Conservation (phyloP, 2,329 filamentous ascomycete species). For the Curvularia eragrostidis region DNA sequence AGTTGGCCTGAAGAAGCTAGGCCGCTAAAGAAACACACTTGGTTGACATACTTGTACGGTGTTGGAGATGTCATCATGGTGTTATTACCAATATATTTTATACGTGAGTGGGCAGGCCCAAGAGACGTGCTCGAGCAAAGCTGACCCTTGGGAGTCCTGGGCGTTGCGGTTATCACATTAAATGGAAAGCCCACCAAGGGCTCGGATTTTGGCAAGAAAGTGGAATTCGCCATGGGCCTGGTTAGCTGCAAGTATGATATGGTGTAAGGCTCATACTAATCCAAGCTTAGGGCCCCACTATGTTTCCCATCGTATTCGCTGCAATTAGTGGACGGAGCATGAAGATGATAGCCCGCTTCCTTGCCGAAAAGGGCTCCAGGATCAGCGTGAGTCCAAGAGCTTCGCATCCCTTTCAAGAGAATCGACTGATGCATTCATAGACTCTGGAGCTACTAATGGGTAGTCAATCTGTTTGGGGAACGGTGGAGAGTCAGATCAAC, state of each 20-base stretch:
- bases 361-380: constrained; percentile 42
- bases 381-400: constrained; percentile 32
- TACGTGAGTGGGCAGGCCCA: constrained; percentile 32
- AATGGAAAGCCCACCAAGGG: constrained; percentile 35
- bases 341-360: constrained; percentile 46
- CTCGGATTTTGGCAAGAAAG: constrained; percentile 36
- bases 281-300: constrained; percentile 37
- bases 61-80: constrained; percentile 41
- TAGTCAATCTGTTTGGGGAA: constrained; percentile 49
- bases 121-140: not conserved
- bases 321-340: constrained; percentile 45
- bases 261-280: not conserved
- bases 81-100: constrained; percentile 43
- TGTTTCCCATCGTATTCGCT: constrained; percentile 49
- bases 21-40: constrained; percentile 32
- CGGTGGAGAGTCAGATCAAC: constrained; percentile 43
- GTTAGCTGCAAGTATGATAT: constrained; percentile 18
- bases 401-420: not conserved
- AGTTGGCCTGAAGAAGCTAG: constrained; percentile 42
- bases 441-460: constrained; percentile 47
- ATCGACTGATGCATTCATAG: constrained; percentile 21
- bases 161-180: constrained; percentile 28
- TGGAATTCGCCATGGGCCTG: constrained; percentile 36
- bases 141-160: constrained; percentile 31
- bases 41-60: constrained; percentile 29